Evolutionary conservation across 805 yeast genomes (phyloP).

Genomic region (Yarrowia sp.): DNA sequence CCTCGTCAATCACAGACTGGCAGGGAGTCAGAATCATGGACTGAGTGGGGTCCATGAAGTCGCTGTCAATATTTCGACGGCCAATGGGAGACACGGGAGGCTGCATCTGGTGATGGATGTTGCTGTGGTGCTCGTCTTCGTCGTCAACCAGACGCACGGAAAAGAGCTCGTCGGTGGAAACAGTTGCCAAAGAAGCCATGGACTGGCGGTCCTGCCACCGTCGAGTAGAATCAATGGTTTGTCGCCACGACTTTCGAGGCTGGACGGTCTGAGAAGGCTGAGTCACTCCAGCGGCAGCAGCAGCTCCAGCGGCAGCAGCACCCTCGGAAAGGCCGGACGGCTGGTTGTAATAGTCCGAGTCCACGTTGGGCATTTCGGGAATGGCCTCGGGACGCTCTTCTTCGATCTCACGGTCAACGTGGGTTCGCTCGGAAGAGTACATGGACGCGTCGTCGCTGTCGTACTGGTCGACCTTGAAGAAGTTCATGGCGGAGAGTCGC

Average conservation of each 20-base stretch:
- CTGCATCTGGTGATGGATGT: background rate
- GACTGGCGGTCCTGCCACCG: slow-evolving; percentile 58
- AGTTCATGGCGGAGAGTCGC: slow-evolving; percentile 39
- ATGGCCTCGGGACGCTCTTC: background rate
- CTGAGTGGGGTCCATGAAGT: slow-evolving; percentile 33
- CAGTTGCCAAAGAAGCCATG: slow-evolving; percentile 71
- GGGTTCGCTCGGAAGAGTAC: slow-evolving; percentile 19
- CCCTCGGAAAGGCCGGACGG: slow-evolving; percentile 6
- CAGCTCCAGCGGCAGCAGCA: slow-evolving; percentile 20
- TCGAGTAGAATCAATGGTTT: slow-evolving; percentile 38
- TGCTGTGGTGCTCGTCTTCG: slow-evolving; percentile 27
- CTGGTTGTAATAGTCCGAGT: slow-evolving; percentile 5
- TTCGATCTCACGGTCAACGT: slow-evolving; percentile 6
- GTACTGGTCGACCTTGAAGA: slow-evolving; percentile 37
- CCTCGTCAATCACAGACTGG: slow-evolving; percentile 34
- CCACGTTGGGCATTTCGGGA: slow-evolving; percentile 16
- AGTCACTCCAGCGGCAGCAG: slow-evolving; percentile 27
- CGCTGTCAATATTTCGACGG: slow-evolving; percentile 26
- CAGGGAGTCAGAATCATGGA: slow-evolving; percentile 32
- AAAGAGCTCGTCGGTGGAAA: slow-evolving; percentile 77
- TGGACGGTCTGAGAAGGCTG: slow-evolving; percentile 29
- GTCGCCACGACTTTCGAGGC: slow-evolving; percentile 60
- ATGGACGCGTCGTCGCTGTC: slow-evolving; percentile 15
- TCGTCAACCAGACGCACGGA: slow-evolving; percentile 69
- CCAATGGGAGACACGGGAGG: background rate